phyloP scores from a whole-genome alignment of 345 rosid genomes.

The Pugionium dolabratum region DNA sequence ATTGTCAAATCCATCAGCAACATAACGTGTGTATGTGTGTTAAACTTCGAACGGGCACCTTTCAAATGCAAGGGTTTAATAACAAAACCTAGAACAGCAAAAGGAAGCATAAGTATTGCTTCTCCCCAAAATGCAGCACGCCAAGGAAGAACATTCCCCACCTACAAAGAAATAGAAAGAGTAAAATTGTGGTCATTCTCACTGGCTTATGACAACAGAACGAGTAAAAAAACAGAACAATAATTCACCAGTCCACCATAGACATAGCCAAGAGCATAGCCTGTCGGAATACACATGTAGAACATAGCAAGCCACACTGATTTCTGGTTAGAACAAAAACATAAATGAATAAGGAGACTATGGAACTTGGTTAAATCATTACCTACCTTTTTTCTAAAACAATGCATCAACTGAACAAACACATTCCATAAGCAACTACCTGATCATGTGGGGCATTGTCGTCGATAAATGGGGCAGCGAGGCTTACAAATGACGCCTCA shows the following conservation, averaged over 20 bases:
- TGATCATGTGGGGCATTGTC: constrained; percentile 83
- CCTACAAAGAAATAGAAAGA: constrained; percentile 45
- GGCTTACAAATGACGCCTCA: constrained; percentile 96
- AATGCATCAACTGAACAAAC: constrained; percentile 2
- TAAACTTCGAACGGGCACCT: constrained; percentile 50
- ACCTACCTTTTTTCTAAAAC: not conserved
- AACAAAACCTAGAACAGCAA: constrained; percentile 69
- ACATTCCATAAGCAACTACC: constrained; percentile 47
- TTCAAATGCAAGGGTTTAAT: constrained; percentile 87
- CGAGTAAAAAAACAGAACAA: not conserved
- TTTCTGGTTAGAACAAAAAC: constrained; percentile 57
- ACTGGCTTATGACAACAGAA: not conserved
- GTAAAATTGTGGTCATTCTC: constrained; percentile 1
- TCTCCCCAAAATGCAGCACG: constrained; percentile 91
- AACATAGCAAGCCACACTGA: constrained; percentile 88
- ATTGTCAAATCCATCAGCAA: not conserved
- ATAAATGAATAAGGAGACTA: constrained; percentile 15
- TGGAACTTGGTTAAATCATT: not conserved
- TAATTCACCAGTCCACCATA: constrained; percentile 86
- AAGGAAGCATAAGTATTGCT: constrained; percentile 92
- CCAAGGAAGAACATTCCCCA: constrained; percentile 70
- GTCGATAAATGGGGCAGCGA: constrained; percentile 96
- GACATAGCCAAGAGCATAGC: constrained; percentile 86
- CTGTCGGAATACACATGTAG: constrained; percentile 96
- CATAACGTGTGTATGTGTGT: constrained; percentile 12